A percentile compares a stretch with the other conserved stretches of the same genome.
phyloP scores from a whole-genome alignment of 495 filamentous ascomycete species.

The Thozetella sp. region DNA sequence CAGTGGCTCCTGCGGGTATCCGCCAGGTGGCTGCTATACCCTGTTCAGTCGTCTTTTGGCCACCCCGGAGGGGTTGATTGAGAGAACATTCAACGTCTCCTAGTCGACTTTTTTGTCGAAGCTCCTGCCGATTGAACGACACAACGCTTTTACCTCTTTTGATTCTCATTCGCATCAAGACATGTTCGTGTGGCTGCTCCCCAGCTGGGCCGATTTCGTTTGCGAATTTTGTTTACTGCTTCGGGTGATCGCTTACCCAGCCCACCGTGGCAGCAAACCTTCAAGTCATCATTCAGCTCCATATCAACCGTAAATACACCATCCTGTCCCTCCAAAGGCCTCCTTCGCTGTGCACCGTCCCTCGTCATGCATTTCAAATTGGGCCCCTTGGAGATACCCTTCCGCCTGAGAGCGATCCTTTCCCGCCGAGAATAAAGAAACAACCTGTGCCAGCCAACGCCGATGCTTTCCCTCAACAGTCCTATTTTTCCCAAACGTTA shows the following conservation, averaged over 20 bases:
- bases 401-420: background rate
- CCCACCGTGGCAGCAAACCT: background rate
- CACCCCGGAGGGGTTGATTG: conserved; percentile 1
- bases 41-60: background rate
- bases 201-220: background rate
- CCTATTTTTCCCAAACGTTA: conserved; percentile 1
- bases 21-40: background rate
- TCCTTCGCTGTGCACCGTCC: background rate
- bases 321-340: background rate
- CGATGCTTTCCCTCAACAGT: background rate
- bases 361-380: background rate
- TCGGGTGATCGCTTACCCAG: background rate
- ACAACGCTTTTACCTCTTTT: too few relatives aligned
- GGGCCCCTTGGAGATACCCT: background rate
- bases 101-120: too few relatives aligned
- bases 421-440: background rate
- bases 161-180: too few relatives aligned
- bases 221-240: background rate
- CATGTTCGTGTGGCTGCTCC: too few relatives aligned
- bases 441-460: background rate
- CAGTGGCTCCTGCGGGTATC: background rate
- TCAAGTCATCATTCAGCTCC: background rate
- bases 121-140: too few relatives aligned
- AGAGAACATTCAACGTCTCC: background rate
- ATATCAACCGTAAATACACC: background rate